Conservation (phyloP, 1,139 yeast genomes). For the Insectozyma bohioensis region DNA sequence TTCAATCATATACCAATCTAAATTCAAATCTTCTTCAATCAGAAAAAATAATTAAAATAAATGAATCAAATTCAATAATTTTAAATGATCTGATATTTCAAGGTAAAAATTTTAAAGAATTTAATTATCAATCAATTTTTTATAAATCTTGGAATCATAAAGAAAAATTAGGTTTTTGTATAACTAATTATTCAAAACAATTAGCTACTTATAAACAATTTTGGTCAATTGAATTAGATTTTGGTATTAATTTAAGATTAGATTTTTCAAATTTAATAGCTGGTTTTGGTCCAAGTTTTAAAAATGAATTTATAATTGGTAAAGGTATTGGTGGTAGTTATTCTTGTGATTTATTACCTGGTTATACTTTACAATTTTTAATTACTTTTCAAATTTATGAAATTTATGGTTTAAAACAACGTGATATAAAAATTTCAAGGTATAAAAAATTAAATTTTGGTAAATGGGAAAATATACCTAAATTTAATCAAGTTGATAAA, state of each 20-base stretch:
- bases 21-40: too few species aligned
- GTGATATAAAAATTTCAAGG: constrained; percentile 17
- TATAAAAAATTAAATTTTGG: constrained; percentile 15
- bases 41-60: too few species aligned
- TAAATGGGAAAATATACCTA: constrained; percentile 19
- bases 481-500: constrained; percentile 15
- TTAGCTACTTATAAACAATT: constrained; percentile 23
- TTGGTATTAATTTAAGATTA: constrained; percentile 17
- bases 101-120: too few species aligned
- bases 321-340: constrained; percentile 20
- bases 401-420: constrained; percentile 17
- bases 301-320: constrained; percentile 14
- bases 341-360: constrained; percentile 22
- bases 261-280: constrained; percentile 16
- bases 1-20: too few species aligned
- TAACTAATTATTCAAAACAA: constrained; percentile 12
- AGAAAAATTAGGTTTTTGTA: constrained; percentile 11
- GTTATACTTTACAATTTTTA: constrained; percentile 24
- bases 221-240: constrained; percentile 20
- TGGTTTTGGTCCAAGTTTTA: constrained; percentile 17
- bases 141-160: not conserved
- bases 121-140: too few species aligned
- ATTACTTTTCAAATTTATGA: constrained; percentile 16
- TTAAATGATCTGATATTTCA: too few species aligned
- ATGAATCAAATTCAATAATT: too few species aligned